These are phyloP conservation scores for Cytospora mali DNA, from an alignment of 2,329 filamentous ascomycete species.

Conservation along the genomic window DNA sequence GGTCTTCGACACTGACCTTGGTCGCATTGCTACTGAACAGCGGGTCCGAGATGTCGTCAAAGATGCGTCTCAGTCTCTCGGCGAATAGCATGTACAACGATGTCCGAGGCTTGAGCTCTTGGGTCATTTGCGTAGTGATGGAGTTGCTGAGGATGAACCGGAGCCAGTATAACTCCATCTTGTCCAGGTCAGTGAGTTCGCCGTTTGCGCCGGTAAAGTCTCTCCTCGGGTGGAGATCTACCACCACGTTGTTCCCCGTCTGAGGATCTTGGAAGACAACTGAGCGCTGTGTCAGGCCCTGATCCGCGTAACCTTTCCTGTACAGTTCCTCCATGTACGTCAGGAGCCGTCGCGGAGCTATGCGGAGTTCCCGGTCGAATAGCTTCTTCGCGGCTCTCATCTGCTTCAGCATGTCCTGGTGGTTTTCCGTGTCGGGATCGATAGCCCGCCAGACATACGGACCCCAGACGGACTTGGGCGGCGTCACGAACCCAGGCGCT, in stretches of 20 bases:
- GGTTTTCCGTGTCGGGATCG: slow-evolving; percentile 31
- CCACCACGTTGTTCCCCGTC: no score
- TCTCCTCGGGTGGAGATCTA: slow-evolving; percentile 8
- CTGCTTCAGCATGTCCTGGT: slow-evolving; percentile 35
- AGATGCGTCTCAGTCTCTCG: slow-evolving; percentile 36
- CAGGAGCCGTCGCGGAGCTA: slow-evolving; percentile 37
- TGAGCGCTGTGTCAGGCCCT: background rate
- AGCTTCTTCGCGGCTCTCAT: slow-evolving; percentile 33
- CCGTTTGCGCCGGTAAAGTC: background rate
- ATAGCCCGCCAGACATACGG: slow-evolving; percentile 33
- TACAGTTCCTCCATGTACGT: slow-evolving; percentile 21
- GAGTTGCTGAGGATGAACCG: slow-evolving; percentile 36
- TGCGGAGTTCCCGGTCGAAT: slow-evolving; percentile 31
- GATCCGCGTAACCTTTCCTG: slow-evolving; percentile 25
- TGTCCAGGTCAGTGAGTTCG: slow-evolving; percentile 23
- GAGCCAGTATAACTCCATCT: slow-evolving; percentile 40
- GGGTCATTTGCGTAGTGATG: slow-evolving; percentile 33
- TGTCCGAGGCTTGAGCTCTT: slow-evolving; percentile 31
- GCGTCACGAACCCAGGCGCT: slow-evolving; percentile 24
- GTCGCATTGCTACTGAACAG: slow-evolving; percentile 33
- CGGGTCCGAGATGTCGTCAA: slow-evolving; percentile 36
- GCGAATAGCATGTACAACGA: slow-evolving; percentile 39
- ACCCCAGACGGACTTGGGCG: slow-evolving; percentile 33
- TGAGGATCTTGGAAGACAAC: background rate
- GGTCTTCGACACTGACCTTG: slow-evolving; percentile 32